Evolutionary conservation across 1,284 basidiomycete genomes (phyloP).

Genomic region (Irpex lacteus): DNA sequence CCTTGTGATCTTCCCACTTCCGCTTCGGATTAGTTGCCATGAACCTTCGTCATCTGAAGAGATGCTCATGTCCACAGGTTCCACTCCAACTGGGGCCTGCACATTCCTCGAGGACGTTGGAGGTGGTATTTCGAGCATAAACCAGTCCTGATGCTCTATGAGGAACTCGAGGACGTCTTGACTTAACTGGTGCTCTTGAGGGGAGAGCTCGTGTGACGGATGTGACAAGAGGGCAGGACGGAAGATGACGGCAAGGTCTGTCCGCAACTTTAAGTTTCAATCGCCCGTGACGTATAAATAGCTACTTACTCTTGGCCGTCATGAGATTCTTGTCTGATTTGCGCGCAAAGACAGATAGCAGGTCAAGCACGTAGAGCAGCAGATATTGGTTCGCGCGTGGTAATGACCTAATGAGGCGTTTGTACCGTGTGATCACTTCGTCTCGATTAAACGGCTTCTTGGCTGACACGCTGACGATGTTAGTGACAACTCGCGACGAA

Average conservation of each 20-base stretch:
- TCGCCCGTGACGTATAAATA: not conserved
- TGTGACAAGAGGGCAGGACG: constrained; percentile 91
- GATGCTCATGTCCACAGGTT: constrained; percentile 36
- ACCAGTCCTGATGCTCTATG: constrained; percentile 86
- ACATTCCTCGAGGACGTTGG: constrained; percentile 34
- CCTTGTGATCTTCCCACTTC: constrained; percentile 41
- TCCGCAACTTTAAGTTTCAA: not conserved
- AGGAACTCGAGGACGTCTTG: constrained; percentile 94
- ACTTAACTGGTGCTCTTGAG: constrained; percentile 80
- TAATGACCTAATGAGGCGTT: constrained; percentile 80
- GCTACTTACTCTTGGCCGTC: constrained; percentile 84
- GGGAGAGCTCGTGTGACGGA: constrained; percentile 79
- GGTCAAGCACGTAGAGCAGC: constrained; percentile 92
- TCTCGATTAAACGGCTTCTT: constrained; percentile 64
- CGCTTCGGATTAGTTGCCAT: constrained; percentile 3
- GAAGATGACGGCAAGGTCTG: constrained; percentile 90
- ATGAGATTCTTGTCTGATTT: constrained; percentile 93
- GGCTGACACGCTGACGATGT: constrained; percentile 37
- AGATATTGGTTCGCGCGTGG: constrained; percentile 92
- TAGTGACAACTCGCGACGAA: constrained; percentile 1
- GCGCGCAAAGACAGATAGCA: constrained; percentile 91
- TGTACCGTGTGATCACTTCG: constrained; percentile 76
- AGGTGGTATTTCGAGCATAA: constrained; percentile 79
- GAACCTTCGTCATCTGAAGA: constrained; percentile 45
- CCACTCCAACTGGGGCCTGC: constrained; percentile 26